A percentile compares a stretch with the other conserved stretches of the same genome.
Evolutionary conservation across 768 basidiomycete species (phyloP).

Genomic region (Strobilomyces dryophilus): DNA sequence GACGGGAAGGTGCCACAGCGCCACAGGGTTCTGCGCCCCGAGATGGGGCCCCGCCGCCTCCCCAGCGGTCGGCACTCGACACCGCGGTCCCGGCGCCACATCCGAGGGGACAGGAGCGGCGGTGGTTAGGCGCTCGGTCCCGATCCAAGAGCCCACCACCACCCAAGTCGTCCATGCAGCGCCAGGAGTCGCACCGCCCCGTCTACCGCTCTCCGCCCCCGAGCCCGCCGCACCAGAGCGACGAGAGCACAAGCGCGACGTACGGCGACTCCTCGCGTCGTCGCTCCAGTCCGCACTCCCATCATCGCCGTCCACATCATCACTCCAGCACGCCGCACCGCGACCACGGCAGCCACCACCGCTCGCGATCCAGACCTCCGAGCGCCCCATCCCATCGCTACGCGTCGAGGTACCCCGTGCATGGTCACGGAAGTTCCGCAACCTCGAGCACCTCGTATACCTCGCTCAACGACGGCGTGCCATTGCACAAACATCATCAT

Average conservation of each 20-base stretch:
- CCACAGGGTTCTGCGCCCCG: constrained; percentile 11
- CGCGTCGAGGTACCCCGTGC: constrained; percentile 21
- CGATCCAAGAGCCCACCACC: constrained; percentile 2
- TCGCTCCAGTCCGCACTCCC: background rate
- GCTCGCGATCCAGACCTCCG: constrained; percentile 26
- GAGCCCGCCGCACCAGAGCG: background rate
- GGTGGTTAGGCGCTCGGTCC: background rate
- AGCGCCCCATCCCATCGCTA: constrained; percentile 31
- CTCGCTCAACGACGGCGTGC: constrained; percentile 17
- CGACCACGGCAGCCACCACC: constrained; percentile 8
- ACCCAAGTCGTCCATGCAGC: constrained; percentile 8
- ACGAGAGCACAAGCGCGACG: constrained; percentile 3
- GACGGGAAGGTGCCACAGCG: constrained; percentile 14
- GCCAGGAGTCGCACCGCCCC: constrained; percentile 17
- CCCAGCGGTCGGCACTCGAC: constrained; percentile 3
- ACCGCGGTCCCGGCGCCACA: constrained; percentile 14
- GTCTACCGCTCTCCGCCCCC: background rate
- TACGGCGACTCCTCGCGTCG: constrained; percentile 4
- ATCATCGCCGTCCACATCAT: background rate
- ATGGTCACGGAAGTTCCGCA: constrained; percentile 26
- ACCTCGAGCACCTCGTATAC: constrained; percentile 15
- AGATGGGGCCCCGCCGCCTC: constrained; percentile 20
- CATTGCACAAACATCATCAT: constrained; percentile 12
- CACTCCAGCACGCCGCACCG: constrained; percentile 16
- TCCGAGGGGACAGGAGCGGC: background rate